Conservation (phyloP, 352 stramenopile genomes). For the Phytophthora pseudosyringae region DNA sequence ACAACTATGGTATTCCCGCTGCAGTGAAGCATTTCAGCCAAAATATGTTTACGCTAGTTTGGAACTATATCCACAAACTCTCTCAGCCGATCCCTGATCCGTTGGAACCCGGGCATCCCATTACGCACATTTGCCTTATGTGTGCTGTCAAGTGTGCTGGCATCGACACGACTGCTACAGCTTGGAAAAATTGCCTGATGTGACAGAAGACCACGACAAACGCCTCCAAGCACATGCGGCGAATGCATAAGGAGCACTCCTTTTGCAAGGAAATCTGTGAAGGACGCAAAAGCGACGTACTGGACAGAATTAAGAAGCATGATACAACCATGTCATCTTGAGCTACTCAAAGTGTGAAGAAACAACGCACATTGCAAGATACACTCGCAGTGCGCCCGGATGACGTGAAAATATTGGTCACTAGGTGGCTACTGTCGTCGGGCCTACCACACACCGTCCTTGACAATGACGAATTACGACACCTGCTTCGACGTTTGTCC, state of each 20-base stretch:
- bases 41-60: not conserved
- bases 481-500: not conserved
- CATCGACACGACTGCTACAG: not conserved
- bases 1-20: not conserved
- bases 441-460: not conserved
- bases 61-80: conserved; percentile 2
- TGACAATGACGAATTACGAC: not conserved
- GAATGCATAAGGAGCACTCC: not conserved
- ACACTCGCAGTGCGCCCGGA: not conserved
- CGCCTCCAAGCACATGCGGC: conserved; percentile 1
- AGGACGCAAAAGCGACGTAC: not conserved
- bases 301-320: not conserved
- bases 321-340: not conserved
- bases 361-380: not conserved
- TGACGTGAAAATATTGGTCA: not conserved
- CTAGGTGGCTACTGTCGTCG: not conserved
- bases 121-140: not conserved
- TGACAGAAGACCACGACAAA: conserved; percentile 1
- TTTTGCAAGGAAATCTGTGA: not conserved
- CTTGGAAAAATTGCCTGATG: not conserved
- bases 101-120: not conserved
- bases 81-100: not conserved
- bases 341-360: not conserved
- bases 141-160: not conserved
- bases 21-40: not conserved